A percentile compares a stretch with the other conserved stretches of the same genome.
phyloP scores from a whole-genome alignment of 768 basidiomycete species.

The Hemileccinum impolitum region DNA sequence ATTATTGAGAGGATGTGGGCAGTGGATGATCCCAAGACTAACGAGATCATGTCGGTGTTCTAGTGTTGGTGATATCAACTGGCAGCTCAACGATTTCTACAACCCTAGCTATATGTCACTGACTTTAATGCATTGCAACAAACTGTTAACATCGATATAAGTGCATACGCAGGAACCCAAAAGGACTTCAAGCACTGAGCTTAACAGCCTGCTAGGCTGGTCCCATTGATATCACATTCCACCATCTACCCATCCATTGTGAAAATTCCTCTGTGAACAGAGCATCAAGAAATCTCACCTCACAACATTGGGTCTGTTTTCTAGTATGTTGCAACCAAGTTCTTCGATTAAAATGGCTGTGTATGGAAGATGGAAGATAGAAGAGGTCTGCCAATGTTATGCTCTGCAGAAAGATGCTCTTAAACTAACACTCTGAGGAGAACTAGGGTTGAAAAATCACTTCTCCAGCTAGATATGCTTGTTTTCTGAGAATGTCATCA shows the following conservation, averaged over 20 bases:
- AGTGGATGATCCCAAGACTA: too few species aligned
- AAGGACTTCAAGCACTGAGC: constrained; percentile 23
- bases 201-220: constrained; percentile 48
- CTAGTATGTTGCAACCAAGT: constrained; percentile 18
- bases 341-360: constrained; percentile 29
- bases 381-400: constrained; percentile 45
- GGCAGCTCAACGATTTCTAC: too few species aligned
- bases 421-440: not conserved
- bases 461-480: constrained; percentile 55
- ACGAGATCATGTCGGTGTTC: too few species aligned
- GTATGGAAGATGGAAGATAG: constrained; percentile 43
- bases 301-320: constrained; percentile 23
- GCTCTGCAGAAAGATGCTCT: constrained; percentile 25
- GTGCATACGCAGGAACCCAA: not conserved
- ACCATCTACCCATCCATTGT: constrained; percentile 40
- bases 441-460: constrained; percentile 28
- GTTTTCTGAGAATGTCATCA: constrained; percentile 49
- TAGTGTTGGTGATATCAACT: too few species aligned
- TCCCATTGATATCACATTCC: constrained; percentile 44
- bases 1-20: too few species aligned
- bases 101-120: too few species aligned
- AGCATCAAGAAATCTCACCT: constrained; percentile 14
- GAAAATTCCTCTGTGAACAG: too few species aligned
- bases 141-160: not conserved
- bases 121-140: too few species aligned